Conservation (phyloP, 257 asterid genomes). For the Solanum piurae region DNA sequence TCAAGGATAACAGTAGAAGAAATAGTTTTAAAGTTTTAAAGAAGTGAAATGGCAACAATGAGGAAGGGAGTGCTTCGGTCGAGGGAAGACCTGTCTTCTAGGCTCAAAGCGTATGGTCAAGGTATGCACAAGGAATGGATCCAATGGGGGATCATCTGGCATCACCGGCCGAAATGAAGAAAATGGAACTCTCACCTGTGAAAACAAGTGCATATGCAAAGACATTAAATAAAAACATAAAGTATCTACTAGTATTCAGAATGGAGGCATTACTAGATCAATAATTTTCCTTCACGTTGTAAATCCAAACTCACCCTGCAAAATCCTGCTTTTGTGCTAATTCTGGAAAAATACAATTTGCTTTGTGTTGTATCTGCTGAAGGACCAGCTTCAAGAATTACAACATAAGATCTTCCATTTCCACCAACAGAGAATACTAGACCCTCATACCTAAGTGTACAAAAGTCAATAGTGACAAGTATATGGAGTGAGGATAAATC, state of each 20-base stretch:
- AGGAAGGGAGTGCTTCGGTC: background rate
- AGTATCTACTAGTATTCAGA: background rate
- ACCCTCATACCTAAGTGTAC: constrained; percentile 68
- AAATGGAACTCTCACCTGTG: constrained; percentile 93
- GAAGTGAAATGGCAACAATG: background rate
- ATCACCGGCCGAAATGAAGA: constrained; percentile 82
- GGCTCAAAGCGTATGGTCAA: constrained; percentile 93
- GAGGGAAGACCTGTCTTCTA: constrained; percentile 68
- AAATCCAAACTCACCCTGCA: constrained; percentile 64
- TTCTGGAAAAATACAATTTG: constrained; percentile 74
- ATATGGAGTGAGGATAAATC: background rate
- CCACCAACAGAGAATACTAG: constrained; percentile 93
- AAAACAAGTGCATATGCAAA: background rate
- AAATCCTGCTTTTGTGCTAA: constrained; percentile 88
- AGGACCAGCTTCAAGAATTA: constrained; percentile 94
- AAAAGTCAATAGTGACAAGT: background rate
- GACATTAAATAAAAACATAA: background rate
- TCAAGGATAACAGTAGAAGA: background rate
- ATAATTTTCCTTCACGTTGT: background rate
- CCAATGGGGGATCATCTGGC: constrained; percentile 87
- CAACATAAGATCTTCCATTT: constrained; percentile 81
- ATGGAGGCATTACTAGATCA: background rate
- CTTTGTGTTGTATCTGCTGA: constrained; percentile 63
- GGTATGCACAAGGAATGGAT: constrained; percentile 93
- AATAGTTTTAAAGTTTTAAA: background rate